Evolutionary conservation across 1,139 yeast species (phyloP).

Genomic region (Cylindricascospora bacillispora): DNA sequence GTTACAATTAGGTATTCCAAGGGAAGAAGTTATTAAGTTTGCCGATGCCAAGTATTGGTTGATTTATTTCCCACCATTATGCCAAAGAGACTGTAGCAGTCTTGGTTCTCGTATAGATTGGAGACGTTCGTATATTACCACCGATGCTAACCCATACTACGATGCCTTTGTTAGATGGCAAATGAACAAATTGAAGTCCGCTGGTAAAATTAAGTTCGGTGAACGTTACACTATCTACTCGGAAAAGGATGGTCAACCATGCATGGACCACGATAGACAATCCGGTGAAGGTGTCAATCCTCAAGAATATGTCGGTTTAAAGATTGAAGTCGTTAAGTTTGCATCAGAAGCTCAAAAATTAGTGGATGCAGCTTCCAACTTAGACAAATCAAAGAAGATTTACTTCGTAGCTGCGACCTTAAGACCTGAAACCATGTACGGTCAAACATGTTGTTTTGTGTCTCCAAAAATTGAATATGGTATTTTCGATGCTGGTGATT

Average conservation of each 20-base stretch:
- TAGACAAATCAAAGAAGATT: slow-evolving; percentile 51
- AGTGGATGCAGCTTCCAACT: slow-evolving; percentile 35
- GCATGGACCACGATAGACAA: slow-evolving; percentile 98
- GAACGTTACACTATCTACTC: slow-evolving; percentile 96
- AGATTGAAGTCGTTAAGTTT: slow-evolving; percentile 50
- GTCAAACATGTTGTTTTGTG: slow-evolving; percentile 96
- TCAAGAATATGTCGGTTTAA: slow-evolving; percentile 90
- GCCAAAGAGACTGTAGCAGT: slow-evolving; percentile 63
- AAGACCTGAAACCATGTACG: slow-evolving; percentile 98
- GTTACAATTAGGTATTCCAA: slow-evolving; percentile 82
- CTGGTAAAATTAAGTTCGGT: slow-evolving; percentile 92
- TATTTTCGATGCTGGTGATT: slow-evolving; percentile 75
- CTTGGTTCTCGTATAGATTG: slow-evolving; percentile 96
- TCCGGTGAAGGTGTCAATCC: slow-evolving; percentile 97
- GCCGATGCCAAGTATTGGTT: slow-evolving; percentile 90
- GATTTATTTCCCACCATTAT: slow-evolving; percentile 79
- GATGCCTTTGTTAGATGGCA: slow-evolving; percentile 97
- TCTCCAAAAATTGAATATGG: slow-evolving; percentile 93
- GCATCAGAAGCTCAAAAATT: slow-evolving; percentile 31
- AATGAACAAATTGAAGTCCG: slow-evolving; percentile 73
- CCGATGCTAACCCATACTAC: slow-evolving; percentile 89
- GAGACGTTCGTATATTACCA: slow-evolving; percentile 94
- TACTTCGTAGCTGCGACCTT: slow-evolving; percentile 92
- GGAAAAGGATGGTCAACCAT: slow-evolving; percentile 96
- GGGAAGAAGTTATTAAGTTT: slow-evolving; percentile 70